Evolutionary conservation across 2,329 filamentous ascomycete genomes (phyloP), one percentile per base, ranked within the genome.

Genomic region (Trichoderma asperellum): DNA sequence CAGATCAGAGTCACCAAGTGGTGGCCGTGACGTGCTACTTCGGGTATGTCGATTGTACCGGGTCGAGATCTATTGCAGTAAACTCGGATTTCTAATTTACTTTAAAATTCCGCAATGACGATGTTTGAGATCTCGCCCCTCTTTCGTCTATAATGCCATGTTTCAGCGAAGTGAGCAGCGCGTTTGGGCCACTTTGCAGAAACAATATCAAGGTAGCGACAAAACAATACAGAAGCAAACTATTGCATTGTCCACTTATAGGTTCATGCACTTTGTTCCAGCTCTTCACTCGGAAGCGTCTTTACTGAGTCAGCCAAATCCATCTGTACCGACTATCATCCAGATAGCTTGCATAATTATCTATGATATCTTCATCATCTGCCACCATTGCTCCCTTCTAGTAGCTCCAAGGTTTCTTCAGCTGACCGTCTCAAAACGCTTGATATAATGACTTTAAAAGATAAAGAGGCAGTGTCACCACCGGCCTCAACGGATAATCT

Each of bases 201-300:
- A 67, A 71, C 70, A 71, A 71, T 71, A 70, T 53, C 24, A 70
- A 70, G 43, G 16, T 34, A n/a, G 52, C 43, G 32, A 43, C 53
- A n/a, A 37, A 32, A 70, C 62, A 70, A 70, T 67, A 52, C 60
- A 49, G 21, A 29, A 29, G 16, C 34, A 29, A 16, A 24, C 14
- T 24, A 49, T 43, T 60, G 57, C 62, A 70, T 68, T 70, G 63
- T 68, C 24, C 57, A 53, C 53, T 14, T 56, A 57, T 37, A 24
- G 68, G 57, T 21, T 37, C 16, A 18, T 70, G 29, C 68, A 47
- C 24, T 18, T 35, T 37, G 24, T 32, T 16, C 29, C 24, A 16
- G 14, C n/a, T 35, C 4, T 29, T 35, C 61, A 52, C 37, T 4
- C 27, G 7, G 0, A 21, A 21, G 6, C 58, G 53, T 32, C 10